Percentiles rank a stretch among this genome's conserved stretches.
These are phyloP conservation scores for Castanea sativa DNA, from an alignment of 306 rosid species.

Conservation along the genomic window DNA sequence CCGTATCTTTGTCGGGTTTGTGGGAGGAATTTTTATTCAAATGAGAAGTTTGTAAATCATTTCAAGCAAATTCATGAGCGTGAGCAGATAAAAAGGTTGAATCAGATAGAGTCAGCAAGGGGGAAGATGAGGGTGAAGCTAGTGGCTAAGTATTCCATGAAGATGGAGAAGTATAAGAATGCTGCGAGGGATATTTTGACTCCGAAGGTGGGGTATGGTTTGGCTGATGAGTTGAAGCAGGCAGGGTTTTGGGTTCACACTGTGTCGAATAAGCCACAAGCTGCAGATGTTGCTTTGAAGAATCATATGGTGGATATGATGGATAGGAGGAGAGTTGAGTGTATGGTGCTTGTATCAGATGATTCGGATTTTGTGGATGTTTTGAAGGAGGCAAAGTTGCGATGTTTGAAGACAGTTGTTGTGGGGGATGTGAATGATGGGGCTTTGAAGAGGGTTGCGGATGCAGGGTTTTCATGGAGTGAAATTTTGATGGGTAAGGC, in stretches of 20 bases:
- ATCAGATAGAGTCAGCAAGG: slow-evolving; percentile 66
- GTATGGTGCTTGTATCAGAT: slow-evolving; percentile 84
- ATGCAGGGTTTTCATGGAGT: slow-evolving; percentile 72
- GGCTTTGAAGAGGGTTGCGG: slow-evolving; percentile 69
- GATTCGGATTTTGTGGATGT: slow-evolving; percentile 63
- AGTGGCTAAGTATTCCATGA: slow-evolving; percentile 79
- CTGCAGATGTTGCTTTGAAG: slow-evolving; percentile 48
- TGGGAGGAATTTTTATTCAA: slow-evolving; percentile 63
- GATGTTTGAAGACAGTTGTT: slow-evolving; percentile 72
- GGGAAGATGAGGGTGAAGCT: slow-evolving; percentile 72
- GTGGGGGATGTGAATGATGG: slow-evolving; percentile 74
- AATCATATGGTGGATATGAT: slow-evolving; percentile 65
- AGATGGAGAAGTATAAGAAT: slow-evolving; percentile 78
- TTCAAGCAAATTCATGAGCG: slow-evolving; percentile 72
- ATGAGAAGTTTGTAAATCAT: slow-evolving; percentile 79
- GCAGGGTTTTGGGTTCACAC: slow-evolving; percentile 72
- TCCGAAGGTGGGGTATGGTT: slow-evolving; percentile 59
- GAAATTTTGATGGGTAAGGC: slow-evolving; percentile 83
- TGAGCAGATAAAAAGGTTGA: slow-evolving; percentile 70
- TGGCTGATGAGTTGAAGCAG: slow-evolving; percentile 62
- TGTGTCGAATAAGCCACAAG: slow-evolving; percentile 49
- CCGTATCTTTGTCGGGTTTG: slow-evolving; percentile 69
- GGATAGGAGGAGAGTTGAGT: slow-evolving; percentile 59
- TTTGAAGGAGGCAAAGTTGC: slow-evolving; percentile 69
- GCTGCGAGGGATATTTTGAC: slow-evolving; percentile 57